These are phyloP conservation scores for Priceomyces fermenticarens DNA, from an alignment of 805 yeast species.

Conservation along the genomic window DNA sequence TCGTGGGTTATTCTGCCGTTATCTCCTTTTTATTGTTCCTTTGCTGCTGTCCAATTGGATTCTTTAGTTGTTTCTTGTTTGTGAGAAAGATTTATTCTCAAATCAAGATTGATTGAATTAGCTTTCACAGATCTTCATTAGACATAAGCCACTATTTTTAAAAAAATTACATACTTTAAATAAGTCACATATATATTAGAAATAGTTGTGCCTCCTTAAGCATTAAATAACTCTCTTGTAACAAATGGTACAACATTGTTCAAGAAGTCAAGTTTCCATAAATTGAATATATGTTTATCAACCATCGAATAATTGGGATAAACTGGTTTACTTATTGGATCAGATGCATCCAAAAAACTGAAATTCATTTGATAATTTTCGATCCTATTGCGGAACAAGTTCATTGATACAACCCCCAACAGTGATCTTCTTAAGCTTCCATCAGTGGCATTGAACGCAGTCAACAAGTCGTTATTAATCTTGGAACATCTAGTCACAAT, in stretches of 20 bases:
- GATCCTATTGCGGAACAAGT: slow-evolving; percentile 22
- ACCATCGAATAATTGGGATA: slow-evolving; percentile 1
- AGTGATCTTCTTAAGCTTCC: slow-evolving; percentile 19
- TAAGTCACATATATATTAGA: slow-evolving; percentile 3
- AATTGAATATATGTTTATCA: slow-evolving; percentile 6
- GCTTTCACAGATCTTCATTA: neutral
- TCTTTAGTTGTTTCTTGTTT: slow-evolving; percentile 68
- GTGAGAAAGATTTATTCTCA: slow-evolving; percentile 77
- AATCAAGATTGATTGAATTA: slow-evolving; percentile 69
- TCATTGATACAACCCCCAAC: slow-evolving; percentile 23
- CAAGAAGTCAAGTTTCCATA: slow-evolving; percentile 19
- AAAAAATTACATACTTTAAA: slow-evolving; percentile 1
- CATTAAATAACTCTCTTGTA: slow-evolving; percentile 30
- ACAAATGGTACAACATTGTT: slow-evolving; percentile 23
- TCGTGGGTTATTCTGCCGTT: slow-evolving; percentile 76
- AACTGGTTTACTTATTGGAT: neutral
- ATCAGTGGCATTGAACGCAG: slow-evolving; percentile 29
- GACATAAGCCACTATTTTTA: too few relatives aligned
- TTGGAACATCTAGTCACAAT: slow-evolving; percentile 27
- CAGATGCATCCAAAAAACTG: slow-evolving; percentile 5
- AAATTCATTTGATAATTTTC: slow-evolving; percentile 26
- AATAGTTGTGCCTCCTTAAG: slow-evolving; percentile 24
- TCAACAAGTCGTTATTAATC: slow-evolving; percentile 35
- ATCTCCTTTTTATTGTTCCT: slow-evolving; percentile 71
- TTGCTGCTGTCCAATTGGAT: slow-evolving; percentile 87